phyloP scores from a whole-genome alignment of 495 filamentous ascomycete species.

The Talaromyces liani region DNA sequence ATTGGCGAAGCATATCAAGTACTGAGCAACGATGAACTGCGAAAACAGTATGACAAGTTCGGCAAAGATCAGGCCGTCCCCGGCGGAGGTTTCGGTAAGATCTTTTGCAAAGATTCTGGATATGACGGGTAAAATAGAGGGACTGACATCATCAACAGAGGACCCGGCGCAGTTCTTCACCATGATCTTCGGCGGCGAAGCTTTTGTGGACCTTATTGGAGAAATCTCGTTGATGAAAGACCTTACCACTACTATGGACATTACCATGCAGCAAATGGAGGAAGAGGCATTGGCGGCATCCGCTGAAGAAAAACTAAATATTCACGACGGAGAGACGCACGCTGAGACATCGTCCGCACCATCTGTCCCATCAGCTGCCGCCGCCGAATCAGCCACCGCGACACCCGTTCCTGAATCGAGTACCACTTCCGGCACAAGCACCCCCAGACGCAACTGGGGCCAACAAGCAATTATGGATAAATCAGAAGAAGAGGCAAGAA shows the following conservation, averaged over 20 bases:
- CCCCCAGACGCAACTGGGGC: constrained; percentile 60
- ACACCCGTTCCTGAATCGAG: constrained; percentile 24
- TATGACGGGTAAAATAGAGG: not conserved
- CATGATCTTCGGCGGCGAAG: constrained; percentile 96
- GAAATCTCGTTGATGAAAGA: constrained; percentile 93
- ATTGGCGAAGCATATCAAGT: constrained; percentile 99
- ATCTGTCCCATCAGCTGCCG: constrained; percentile 14
- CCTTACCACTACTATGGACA: constrained; percentile 83
- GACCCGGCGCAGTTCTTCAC: constrained; percentile 98
- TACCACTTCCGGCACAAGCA: constrained; percentile 51
- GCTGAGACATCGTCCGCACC: constrained; percentile 17
- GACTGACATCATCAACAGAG: constrained; percentile 35
- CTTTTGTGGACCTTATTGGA: constrained; percentile 86
- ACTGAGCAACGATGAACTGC: constrained; percentile 75
- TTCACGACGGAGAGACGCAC: constrained; percentile 36
- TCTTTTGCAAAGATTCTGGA: not conserved
- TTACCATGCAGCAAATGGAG: constrained; percentile 66
- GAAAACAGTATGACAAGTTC: constrained; percentile 89
- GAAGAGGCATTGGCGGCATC: constrained; percentile 49
- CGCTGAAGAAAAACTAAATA: constrained; percentile 42
- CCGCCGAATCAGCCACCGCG: constrained; percentile 15
- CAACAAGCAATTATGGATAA: constrained; percentile 84
- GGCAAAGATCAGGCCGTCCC: constrained; percentile 91
- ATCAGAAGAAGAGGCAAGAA: constrained; percentile 75
- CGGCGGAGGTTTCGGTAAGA: constrained; percentile 74